These are phyloP conservation scores for Nicotiana knightiana DNA, from an alignment of 257 asterid species.

Conservation along the genomic window DNA sequence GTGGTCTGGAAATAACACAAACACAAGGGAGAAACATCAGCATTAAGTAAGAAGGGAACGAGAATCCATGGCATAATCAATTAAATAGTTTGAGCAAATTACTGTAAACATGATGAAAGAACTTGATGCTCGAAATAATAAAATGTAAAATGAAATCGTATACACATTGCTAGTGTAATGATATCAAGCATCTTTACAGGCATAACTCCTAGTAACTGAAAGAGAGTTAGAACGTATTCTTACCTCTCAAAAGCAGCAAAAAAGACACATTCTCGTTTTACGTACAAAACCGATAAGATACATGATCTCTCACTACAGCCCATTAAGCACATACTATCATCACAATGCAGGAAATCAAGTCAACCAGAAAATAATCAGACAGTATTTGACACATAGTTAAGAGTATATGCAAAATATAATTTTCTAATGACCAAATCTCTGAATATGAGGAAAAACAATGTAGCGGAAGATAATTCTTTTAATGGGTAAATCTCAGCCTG, in stretches of 20 bases:
- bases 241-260: not conserved
- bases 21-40: not conserved
- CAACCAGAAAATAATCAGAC: not conserved
- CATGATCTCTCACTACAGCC: not conserved
- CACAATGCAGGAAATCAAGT: not conserved
- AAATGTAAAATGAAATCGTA: not conserved
- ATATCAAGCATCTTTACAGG: not conserved
- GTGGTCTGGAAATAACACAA: constrained; percentile 29
- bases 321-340: not conserved
- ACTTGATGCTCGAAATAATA: not conserved
- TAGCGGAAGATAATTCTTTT: not conserved
- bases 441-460: not conserved
- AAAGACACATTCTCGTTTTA: not conserved
- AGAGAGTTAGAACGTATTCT: not conserved
- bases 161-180: not conserved
- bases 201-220: not conserved
- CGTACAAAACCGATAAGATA: not conserved
- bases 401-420: not conserved
- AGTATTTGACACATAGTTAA: not conserved
- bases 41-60: not conserved
- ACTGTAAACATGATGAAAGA: not conserved
- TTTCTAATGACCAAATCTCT: not conserved
- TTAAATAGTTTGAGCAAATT: not conserved
- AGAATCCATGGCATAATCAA: not conserved
- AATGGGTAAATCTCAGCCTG: not conserved